A percentile compares a stretch with the other conserved stretches of the same genome.
Evolutionary conservation across 148 eudicot species (phyloP).

Genomic region (Camellia granthamiana): DNA sequence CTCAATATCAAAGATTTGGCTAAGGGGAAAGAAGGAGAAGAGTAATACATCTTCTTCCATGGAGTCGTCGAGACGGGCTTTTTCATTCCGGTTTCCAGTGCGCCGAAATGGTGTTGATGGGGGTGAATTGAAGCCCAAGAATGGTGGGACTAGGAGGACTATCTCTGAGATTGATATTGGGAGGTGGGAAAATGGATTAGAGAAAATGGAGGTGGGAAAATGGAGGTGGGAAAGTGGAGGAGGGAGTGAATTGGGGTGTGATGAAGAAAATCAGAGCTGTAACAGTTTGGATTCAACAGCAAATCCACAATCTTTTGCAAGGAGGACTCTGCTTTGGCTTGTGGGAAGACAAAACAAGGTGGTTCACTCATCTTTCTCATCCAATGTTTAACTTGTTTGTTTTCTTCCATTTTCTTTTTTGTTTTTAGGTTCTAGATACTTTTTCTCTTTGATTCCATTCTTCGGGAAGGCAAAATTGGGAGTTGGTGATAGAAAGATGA

Average conservation of each 20-base stretch:
- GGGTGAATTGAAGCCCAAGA: slow-evolving; percentile 18
- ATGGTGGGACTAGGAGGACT: slow-evolving; percentile 36
- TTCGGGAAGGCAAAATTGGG: background rate
- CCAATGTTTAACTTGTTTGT: slow-evolving; percentile 34
- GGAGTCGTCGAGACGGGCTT: slow-evolving; percentile 33
- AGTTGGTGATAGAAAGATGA: background rate
- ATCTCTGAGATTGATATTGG: slow-evolving; percentile 47
- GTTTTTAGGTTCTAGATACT: slow-evolving; percentile 1
- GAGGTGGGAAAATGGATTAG: slow-evolving; percentile 33
- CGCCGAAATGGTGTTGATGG: slow-evolving; percentile 15
- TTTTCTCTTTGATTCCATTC: slow-evolving; percentile 3
- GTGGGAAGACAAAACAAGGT: slow-evolving; percentile 72
- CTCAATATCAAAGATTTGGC: slow-evolving; percentile 78
- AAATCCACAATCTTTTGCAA: slow-evolving; percentile 48
- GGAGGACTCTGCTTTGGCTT: slow-evolving; percentile 73
- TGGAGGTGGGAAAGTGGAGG: slow-evolving; percentile 41
- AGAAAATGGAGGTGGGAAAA: slow-evolving; percentile 43
- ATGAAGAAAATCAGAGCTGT: slow-evolving; percentile 60
- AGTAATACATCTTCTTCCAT: background rate
- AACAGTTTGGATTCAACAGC: slow-evolving; percentile 55
- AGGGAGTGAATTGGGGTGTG: slow-evolving; percentile 32
- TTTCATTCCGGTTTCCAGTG: slow-evolving; percentile 47
- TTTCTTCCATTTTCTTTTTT: background rate
- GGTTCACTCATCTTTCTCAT: slow-evolving; percentile 53
- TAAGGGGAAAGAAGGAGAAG: slow-evolving; percentile 40